Evolutionary conservation across 495 filamentous ascomycete species (phyloP), one percentile per base, ranked within the genome.

Genomic region (Filosporella fistucella): DNA sequence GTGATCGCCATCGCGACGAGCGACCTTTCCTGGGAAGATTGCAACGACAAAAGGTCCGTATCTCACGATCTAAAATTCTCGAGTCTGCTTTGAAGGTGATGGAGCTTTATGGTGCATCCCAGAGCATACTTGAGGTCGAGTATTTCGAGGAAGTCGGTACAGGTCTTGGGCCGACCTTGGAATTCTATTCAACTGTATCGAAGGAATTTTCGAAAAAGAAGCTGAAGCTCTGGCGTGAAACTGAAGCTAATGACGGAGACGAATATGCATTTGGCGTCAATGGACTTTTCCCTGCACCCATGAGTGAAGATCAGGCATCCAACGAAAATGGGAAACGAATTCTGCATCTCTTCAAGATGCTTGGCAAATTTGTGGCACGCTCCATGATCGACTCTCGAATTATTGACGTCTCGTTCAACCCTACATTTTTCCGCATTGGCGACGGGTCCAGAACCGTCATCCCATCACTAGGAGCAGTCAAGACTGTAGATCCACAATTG

Each of bases 121-220:
- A 93, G 28, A 97, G 94, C 63, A 84, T 96, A 37, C 72, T 99
- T 2, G 94, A 99, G 59, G 91, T 99, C 16, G 94, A 99, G 59
- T 99, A 99, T 58, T 99, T 97, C 57, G 93, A 97, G 53, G 94
- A 99, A 68, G 94, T 97, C 33, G 94, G 94, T 39, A 97, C 94
- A 33, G 94, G 94, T 30, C 74, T 99, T 34, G 94, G 94, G 0
- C 94, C 94, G 13, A 99, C 94, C 8, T 76, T 99, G 17, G 94
- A 99, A 63, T 99, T 99, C 66, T 99, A 97, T 67, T 95, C 94
- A 1, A 95, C 89, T 1, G 91, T 96, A 2, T 97, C 94, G 0
- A 95, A 89, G 64, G 93, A 97, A 60, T 97, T 97, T 58, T 91
- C 89, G 1, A 95, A 90, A 71, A 95, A 90, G 71, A 95, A 93